Evolutionary conservation across 306 rosid genomes (phyloP), one percentile per base, ranked within the genome.

Genomic region (Delonix regia): DNA sequence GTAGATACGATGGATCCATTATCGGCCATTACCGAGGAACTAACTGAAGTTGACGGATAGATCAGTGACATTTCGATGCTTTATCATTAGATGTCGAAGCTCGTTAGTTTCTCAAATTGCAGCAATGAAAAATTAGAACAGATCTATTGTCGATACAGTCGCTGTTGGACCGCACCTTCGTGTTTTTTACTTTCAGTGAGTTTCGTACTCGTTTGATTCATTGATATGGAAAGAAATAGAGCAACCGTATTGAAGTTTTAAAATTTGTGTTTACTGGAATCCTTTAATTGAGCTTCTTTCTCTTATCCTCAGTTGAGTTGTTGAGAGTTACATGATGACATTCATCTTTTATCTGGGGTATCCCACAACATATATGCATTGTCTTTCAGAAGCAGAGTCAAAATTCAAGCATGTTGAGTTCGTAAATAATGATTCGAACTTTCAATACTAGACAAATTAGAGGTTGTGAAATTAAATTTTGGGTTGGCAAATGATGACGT

Each of bases 81-180:
- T n/a, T n/a, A n/a, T n/a, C n/a, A n/a, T n/a, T n/a, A n/a, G n/a
- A n/a, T n/a, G n/a, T n/a, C n/a, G n/a, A n/a, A n/a, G n/a, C n/a
- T n/a, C n/a, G n/a, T n/a, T n/a, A n/a, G n/a, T n/a, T n/a, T n/a
- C n/a, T n/a, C n/a, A n/a, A n/a, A n/a, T n/a, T n/a, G n/a, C n/a
- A n/a, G n/a, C n/a, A n/a, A n/a, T n/a, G n/a, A n/a, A n/a, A n/a
- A n/a, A n/a, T n/a, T n/a, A n/a, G n/a, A n/a, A n/a, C n/a, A 71
- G 80, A 2, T 85, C 88, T 24, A 86, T 87, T 25, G 85, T 87
- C 4, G 85, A n/a, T n/a, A n/a, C n/a, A n/a, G n/a, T 85, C 47
- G 87, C 88, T 12, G 88, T 89, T 41, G 91, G 91, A 56, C 82
- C 90, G 28, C 88, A 85, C 77, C 87, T 89, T 11, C 89, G 94